Base-by-base conservation (phyloP, 768 basidiomycete species). In the Russula virescens region DNA sequence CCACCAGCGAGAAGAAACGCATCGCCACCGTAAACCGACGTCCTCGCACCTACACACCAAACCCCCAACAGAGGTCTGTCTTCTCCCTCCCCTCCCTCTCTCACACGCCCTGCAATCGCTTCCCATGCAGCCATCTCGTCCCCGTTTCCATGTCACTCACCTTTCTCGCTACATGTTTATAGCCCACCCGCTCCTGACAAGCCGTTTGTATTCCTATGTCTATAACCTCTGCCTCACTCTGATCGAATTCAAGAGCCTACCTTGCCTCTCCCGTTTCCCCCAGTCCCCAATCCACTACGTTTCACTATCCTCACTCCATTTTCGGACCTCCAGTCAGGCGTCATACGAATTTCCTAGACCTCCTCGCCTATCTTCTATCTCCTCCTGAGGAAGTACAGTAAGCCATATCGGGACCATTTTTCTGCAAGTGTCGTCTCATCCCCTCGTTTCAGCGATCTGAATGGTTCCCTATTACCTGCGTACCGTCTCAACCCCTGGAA, bases 1-100 rank as follows among this genome's bases (percentile, higher is more conserved):
- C 87, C 21, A 92, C 91, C 7, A 87, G 82, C 73, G 89, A 92
- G 76, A 88, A 88, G 79, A 91, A 91, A 73, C 87, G 89, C 63
- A 77, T 74, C 61, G 77, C 80, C 23, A 77, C 80, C 46, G 73
- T 79, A 40, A 75, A 75, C 68, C 83, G 89, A 63, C 81, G 87
- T 70, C 85, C 89, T 25, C 83, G 89, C 68, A 83, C 85, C 68
- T 74, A 82, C 42, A 85, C 77, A 64, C 73, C 83, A 53, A 75
- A 75, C 18, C 73, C 47, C 1, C 63, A 73, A 56, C 73, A 79
- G 59, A 83, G 77, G 81, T 85, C 71, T 63, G 77, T 61, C 62
- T 64, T 40, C 68, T 45, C 71, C 70, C 63, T 69, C 68, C 67
- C 23, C 18, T 58, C 52, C 46, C 52, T 46, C 40, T 5, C 19